Conservation (phyloP, 768 basidiomycete species). For the Cubamyces sp. region DNA sequence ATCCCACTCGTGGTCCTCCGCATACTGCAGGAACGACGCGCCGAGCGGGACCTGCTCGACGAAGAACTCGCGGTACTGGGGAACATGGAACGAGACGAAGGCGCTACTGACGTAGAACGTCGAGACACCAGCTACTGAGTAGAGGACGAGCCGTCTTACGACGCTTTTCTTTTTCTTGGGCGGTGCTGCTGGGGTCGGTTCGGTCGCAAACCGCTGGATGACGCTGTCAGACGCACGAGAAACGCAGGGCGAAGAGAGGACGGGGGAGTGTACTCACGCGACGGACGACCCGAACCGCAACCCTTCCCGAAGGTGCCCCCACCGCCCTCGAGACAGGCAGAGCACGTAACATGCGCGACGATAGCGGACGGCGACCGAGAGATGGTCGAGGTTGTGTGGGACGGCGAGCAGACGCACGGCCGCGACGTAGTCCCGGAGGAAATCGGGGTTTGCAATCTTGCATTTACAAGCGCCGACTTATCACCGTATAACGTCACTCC, state of each 20-base stretch:
- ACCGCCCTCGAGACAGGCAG: conserved; percentile 59
- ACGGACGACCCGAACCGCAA: conserved; percentile 54
- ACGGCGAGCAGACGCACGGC: conserved; percentile 23
- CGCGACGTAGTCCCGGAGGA: conserved; percentile 16
- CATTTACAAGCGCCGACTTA: conserved; percentile 9
- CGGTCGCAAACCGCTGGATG: conserved; percentile 67
- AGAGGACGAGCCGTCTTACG: conserved; percentile 65
- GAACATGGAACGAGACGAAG: conserved; percentile 76
- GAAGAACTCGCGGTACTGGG: conserved; percentile 86
- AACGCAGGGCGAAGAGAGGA: conserved; percentile 8
- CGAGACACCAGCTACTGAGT: conserved; percentile 67
- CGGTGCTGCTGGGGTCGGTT: conserved; percentile 42
- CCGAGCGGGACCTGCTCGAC: conserved; percentile 79
- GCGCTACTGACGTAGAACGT: conserved; percentile 86
- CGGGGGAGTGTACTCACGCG: conserved; percentile 50
- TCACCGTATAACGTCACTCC: neutral
- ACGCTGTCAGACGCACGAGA: conserved; percentile 14
- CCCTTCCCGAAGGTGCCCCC: conserved; percentile 46
- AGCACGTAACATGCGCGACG: conserved; percentile 53
- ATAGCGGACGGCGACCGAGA: conserved; percentile 20
- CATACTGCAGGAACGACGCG: conserved; percentile 76
- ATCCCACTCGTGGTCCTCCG: conserved; percentile 81
- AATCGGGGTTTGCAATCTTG: conserved; percentile 22
- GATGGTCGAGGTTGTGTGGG: conserved; percentile 29
- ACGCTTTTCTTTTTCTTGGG: conserved; percentile 59